Base-by-base conservation (phyloP, 2,329 filamentous ascomycete genomes). In the Aureobasidium musti region DNA sequence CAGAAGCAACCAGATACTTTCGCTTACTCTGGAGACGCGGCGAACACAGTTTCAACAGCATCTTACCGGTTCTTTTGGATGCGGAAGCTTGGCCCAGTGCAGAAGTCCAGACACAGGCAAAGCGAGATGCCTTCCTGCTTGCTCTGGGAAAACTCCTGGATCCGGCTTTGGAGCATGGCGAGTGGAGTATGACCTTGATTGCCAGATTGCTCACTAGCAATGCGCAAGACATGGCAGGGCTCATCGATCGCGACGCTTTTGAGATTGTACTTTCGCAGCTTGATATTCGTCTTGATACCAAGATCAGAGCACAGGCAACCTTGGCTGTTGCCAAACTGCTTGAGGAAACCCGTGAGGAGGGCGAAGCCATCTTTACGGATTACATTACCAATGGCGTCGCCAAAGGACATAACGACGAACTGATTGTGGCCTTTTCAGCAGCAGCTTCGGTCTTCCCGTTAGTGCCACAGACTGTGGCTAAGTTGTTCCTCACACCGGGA, bases 391-490 rank as follows among this genome's bases (percentile, higher is more conserved):
- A 85, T 19, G 87, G 89, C 63, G 83, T 96, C 19, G 80, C 85
- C 71, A 87, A 89, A 69, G 88, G 88, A 63, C 94, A 90, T 28
- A 91, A 92, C 70, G 93, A 97, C 73, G 91, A 96, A 77, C 87
- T 96, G 71, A 91, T 97, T 65, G 83, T 95, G 59, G 93, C 93
- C 6, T 98, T 97, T 76, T 98, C 93, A 63, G 92, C 93, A n/a
- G 92, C 92, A 6, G 87, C 92, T 1, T 87, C 89, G 26, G 86
- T 96, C 10, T 99, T 99, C 75, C 93, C 95, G 1, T 85, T 99
- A 63, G 87, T 91, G 2, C 90, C 92, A 3, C 85, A 89, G 65
- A 84, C 91, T 50, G 91, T 89, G 1, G 84, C 91, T 3, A 83
- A 87, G 67, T 82, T 98, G 43, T 97, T 99, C 76, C 84, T 98